Percentiles rank a stretch among this genome's conserved stretches.
phyloP scores from a whole-genome alignment of 208 protist species.

The Crithidia thermophila region DNA sequence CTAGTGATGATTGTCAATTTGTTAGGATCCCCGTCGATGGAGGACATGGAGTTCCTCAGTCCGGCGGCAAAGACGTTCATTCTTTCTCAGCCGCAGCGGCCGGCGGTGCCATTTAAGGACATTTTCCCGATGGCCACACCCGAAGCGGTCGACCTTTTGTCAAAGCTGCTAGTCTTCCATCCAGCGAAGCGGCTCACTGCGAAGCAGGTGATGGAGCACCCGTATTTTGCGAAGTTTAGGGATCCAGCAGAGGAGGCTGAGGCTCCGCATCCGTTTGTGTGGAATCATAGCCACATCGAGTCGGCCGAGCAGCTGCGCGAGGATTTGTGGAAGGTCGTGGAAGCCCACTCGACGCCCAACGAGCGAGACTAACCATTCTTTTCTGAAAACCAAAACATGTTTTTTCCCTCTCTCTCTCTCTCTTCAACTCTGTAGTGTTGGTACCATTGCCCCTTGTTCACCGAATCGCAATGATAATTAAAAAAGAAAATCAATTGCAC shows the following conservation, averaged over 20 bases:
- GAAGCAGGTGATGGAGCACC: slow-evolving; percentile 94
- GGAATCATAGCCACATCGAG: slow-evolving; percentile 69
- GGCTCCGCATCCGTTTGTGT: slow-evolving; percentile 72
- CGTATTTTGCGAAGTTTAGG: slow-evolving; percentile 93
- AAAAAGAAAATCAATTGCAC: slow-evolving; percentile 18
- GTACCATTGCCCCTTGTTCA: too few species aligned
- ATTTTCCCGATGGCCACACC: slow-evolving; percentile 93
- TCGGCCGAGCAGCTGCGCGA: slow-evolving; percentile 72
- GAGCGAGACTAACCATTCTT: slow-evolving; percentile 3
- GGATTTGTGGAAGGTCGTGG: slow-evolving; percentile 78
- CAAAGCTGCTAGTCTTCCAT: slow-evolving; percentile 96
- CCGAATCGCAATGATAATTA: too few species aligned
- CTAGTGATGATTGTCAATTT: slow-evolving; percentile 86
- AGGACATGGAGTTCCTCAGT: slow-evolving; percentile 90
- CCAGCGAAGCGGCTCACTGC: slow-evolving; percentile 95
- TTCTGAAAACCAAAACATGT: neutral
- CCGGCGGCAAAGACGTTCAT: slow-evolving; percentile 78
- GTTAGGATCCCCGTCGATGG: slow-evolving; percentile 67
- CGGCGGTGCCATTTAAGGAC: slow-evolving; percentile 58
- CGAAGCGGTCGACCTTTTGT: slow-evolving; percentile 94
- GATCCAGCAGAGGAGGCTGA: slow-evolving; percentile 78
- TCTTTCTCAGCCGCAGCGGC: slow-evolving; percentile 56
- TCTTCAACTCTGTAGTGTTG: neutral
- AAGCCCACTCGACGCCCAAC: slow-evolving; percentile 41
- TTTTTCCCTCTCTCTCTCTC: slow-evolving; percentile 22